Evolutionary conservation across 225 moss, liverwort and hornwort species (phyloP), one percentile per base, ranked within the genome.

Genomic region (Rhytidiadelphus loreus): DNA sequence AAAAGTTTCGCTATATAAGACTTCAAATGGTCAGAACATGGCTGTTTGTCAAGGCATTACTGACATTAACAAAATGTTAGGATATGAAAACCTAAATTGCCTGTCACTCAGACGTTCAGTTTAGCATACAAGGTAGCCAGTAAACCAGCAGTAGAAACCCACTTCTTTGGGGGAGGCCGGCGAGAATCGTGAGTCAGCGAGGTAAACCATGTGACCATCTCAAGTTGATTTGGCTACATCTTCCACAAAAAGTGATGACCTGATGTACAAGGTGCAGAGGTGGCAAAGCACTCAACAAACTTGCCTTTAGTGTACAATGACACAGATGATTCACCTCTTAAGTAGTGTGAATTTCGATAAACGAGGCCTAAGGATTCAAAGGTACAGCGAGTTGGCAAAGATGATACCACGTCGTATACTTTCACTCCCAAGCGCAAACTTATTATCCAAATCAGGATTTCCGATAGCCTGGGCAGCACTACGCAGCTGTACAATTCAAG

Each of bases 351-450:
- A 75, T 80, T 73, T 39, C 35, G 81, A 89, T 44, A 70, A 44
- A 76, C 23, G 74, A 76, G 71, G 46, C 59, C 68, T 72, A 86
- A 52, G 80, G 57, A 71, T 85, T 94, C 92, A 98, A 81, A 98
- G 86, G 88, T 97, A 98, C 53, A 98, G 89, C 75, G 98, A 98
- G 93, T 98, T 98, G 50, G 98, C 98, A 87, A 98, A 98, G 74
- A 98, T 89, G 60, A 98, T 98, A 88, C 98, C 97, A 69, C 97
- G 95, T 89, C 98, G 95, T 92, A 98, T 97, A 86, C 97, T 97
- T 91, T 96, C 97, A 92, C 97, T 97, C 72, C 94, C 98, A 70
- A 93, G 94, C 57, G 92, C 93, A 83, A 98, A 97, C 89, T 98
- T 98, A 83, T 93, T 94, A 88, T 97, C 97, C 89, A 98, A 88